Base-by-base conservation (phyloP, 116 monocot genomes). In the Thalassia testudinum region DNA sequence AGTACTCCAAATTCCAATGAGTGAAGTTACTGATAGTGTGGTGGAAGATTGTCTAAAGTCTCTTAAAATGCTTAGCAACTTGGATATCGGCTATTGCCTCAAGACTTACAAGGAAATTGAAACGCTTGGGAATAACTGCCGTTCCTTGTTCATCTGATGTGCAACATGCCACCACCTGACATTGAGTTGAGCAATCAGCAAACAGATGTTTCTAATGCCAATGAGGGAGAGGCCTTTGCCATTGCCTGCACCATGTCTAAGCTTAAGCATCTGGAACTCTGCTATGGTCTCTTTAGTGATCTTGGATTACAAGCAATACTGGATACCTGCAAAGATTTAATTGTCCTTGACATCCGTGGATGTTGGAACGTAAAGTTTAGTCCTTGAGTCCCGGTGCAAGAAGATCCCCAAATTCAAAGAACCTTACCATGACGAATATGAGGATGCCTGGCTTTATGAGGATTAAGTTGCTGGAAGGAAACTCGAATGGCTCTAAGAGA, bases 71-170 rank as follows among this genome's bases (percentile, higher is more conserved):
- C 50, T 86, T 1, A 54, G 18, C 5, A 47, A 58, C 5, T 52
- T 86, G 13, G 74, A 86, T 69, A 86, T 86, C 38, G 77, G 80
- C 44, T 69, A 72, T 60, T 86, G 80, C 48, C 42, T 55, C 1
- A 49, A 50, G 0, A 72, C 80, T 34, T 45, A 38, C 49, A 77
- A 53, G 37, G 74, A 74, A 37, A 80, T 86, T 0, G 60, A 71
- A 27, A 23, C 30, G 5, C 8, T 86, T 1, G 80, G 85, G 0
- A 65, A 43, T 26, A 40, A 71, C 49, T 72, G 72, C 50, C 23
- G 25, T 61, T 43, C 4, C 30, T 72, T 23, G 27, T 57, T 17
- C 40, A 66, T 17, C 52, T 72, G 15, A 49, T 66, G 43, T 16
- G 45, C 15, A 72, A 56, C 34, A 42, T 66, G 61, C 65, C 66